Evolutionary conservation across 2,329 filamentous ascomycete species (phyloP).

Genomic region (Geosmithia morbida): DNA sequence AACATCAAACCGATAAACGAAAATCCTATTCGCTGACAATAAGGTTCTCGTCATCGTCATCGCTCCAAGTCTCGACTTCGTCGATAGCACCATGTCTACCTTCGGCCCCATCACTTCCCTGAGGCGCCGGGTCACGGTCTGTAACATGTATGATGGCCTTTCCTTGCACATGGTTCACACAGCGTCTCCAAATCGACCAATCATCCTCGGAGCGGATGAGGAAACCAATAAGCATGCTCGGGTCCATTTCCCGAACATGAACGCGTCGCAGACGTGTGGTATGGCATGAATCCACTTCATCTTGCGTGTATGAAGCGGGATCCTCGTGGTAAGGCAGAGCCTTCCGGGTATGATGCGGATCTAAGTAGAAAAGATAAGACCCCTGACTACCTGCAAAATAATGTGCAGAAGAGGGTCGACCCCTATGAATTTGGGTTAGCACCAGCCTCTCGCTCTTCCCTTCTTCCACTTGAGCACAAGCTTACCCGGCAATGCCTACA

Average conservation of each 20-base stretch:
- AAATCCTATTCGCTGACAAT: neutral
- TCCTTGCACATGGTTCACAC: slow-evolving; percentile 60
- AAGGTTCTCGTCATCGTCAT: slow-evolving; percentile 34
- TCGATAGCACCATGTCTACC: slow-evolving; percentile 67
- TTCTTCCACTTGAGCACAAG: slow-evolving; percentile 2
- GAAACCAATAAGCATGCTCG: slow-evolving; percentile 94
- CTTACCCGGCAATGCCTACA: slow-evolving; percentile 88
- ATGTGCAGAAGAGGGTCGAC: slow-evolving; percentile 76
- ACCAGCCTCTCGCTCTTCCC: neutral
- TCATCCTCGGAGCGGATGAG: slow-evolving; percentile 71
- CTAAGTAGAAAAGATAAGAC: slow-evolving; percentile 80
- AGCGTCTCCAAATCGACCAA: slow-evolving; percentile 68
- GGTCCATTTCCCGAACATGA: slow-evolving; percentile 86
- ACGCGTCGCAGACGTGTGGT: slow-evolving; percentile 72
- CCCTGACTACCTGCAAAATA: slow-evolving; percentile 50
- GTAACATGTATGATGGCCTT: slow-evolving; percentile 80
- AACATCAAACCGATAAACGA: neutral
- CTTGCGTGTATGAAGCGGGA: slow-evolving; percentile 43
- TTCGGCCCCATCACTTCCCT: slow-evolving; percentile 29
- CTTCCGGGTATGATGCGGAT: slow-evolving; percentile 76
- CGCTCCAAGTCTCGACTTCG: slow-evolving; percentile 80
- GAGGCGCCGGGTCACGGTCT: slow-evolving; percentile 46
- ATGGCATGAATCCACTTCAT: slow-evolving; percentile 74
- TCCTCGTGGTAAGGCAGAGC: slow-evolving; percentile 50
- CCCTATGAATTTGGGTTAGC: slow-evolving; percentile 33